Evolutionary conservation across 495 filamentous ascomycete species (phyloP), one percentile per base, ranked within the genome.

Genomic region (Xylaria nigripes): DNA sequence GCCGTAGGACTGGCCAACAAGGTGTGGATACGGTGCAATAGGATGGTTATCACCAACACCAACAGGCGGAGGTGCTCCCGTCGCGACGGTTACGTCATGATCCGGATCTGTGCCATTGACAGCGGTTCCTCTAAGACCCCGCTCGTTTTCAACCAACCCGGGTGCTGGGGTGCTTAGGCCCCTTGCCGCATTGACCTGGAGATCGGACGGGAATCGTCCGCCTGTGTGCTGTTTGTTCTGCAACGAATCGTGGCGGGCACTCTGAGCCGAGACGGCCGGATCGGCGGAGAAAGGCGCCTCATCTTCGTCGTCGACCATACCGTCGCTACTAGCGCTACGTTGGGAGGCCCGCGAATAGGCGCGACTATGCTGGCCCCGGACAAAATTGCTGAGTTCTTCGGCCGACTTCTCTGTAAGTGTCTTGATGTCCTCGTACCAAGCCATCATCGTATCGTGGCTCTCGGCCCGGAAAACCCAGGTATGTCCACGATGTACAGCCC

Each of bases 381-480:
- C 87, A 61, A 91, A 96, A 16, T 86, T 89, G 62, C 85, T 86
- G 2, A 91, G 83, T 51, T 94, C 90, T 61, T 94, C 86, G 23
- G 90, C 89, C n/a, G 84, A 89, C 63, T 85, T 88, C 67, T 89
- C 89, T 13, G 84, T 96, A 48, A 97, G 74, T 34, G 76, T 79
- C 61, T 89, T 89, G 58, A 98, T 94, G 63, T 95, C 93, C 41
- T 89, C 83, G 66, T 90, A 96, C 93, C 92, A 96, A 23, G 88
- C 86, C 74, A 95, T 83, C 94, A 98, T 96, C 8, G 89, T 95
- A 55, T 95, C 94, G 69, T 95, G 82, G 29, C 87, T 87, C 69
- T 97, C 93, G 9, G 90, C 90, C 42, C 93, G 83, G 75, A 98
- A 97, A 6, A 97, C 92, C 93, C 93, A 98, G 12, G 89, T 90